phyloP scores from a whole-genome alignment of 73 alveolate genomes.

The Effrenium voratum region DNA sequence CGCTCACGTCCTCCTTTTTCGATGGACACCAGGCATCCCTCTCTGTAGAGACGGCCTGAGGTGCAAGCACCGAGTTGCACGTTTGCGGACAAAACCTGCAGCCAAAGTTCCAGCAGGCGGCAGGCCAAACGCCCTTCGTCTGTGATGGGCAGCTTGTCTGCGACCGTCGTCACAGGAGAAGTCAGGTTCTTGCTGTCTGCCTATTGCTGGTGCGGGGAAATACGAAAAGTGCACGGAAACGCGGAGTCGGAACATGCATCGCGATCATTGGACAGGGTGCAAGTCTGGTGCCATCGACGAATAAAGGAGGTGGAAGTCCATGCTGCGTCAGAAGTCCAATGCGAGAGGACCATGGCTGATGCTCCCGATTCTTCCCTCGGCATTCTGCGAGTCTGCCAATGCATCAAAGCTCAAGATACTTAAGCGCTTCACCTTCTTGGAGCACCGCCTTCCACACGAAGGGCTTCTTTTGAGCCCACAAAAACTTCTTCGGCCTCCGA shows the following conservation, averaged over 20 bases:
- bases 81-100: neutral
- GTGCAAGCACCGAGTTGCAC: too few relatives aligned
- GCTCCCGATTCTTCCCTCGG: conserved; percentile 29
- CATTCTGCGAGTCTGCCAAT: neutral
- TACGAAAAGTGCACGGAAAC: neutral
- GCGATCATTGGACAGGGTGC: too few relatives aligned
- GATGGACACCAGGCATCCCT: conserved; percentile 56
- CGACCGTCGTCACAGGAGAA: conserved; percentile 43
- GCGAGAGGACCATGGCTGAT: conserved; percentile 24
- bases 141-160: conserved; percentile 83
- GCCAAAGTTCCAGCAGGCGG: conserved; percentile 34
- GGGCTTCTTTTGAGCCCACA: conserved; percentile 44
- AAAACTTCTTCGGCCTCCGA: conserved; percentile 47
- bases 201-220: conserved; percentile 4
- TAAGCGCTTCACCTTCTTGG: conserved; percentile 8
- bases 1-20: neutral
- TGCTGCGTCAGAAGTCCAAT: neutral
- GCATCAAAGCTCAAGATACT: neutral
- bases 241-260: neutral
- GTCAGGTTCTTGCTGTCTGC: conserved; percentile 33
- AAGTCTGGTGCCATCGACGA: conserved; percentile 3
- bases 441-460: conserved; percentile 68
- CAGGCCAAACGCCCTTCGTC: conserved; percentile 74
- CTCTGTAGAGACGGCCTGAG: conserved; percentile 57
- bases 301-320: neutral